Evolutionary conservation across 139 green algal genomes (phyloP), one percentile per base, ranked within the genome.

Genomic region (Tetradesmus lagerheimii): DNA sequence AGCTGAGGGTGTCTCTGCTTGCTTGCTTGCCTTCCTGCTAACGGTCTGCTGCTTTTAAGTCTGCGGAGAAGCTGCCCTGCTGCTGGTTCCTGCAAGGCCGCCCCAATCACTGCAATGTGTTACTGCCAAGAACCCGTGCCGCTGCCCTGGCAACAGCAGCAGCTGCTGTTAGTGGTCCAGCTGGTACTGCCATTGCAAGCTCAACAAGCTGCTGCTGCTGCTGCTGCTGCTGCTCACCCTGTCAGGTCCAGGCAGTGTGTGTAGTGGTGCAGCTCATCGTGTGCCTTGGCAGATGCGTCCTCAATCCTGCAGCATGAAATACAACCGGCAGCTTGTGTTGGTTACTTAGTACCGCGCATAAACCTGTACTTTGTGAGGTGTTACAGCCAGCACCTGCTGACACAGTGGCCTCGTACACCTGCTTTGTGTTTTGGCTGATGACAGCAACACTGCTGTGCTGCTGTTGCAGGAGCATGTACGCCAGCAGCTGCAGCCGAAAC

Each of bases 211-310:
- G 71, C 71, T 27, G 71, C 71, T 79, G 71, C 71, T 79, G 71
- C n/a, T 79, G 71, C 71, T 79, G 31, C 71, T 79, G 71, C 71
- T 37, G 71, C 71, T 11, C 20, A 79, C 71, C 71, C 71, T 2
- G 31, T 79, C 31, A 79, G 71, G 71, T 79, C 71, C 31, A 79
- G 71, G 71, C 71, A 79, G 71, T 38, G n/a, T 37, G 71, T 38
- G 71, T 79, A 79, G n/a, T 79, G 71, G n/a, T 79, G 71, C 31
- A 79, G 15, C 71, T 79, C 71, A 37, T 79, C 71, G 31, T 79
- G n/a, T 39, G 71, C 71, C 71, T 79, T 11, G 27, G 71, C 71
- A 39, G 71, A 37, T 11, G 71, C 71, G 20, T 79, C 71, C 71
- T 37, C 71, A 27, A 79, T n/a, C 15, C 71, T 79, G 71, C 71